Conservation (phyloP, 257 asterid genomes). For the Solanum okadae region DNA sequence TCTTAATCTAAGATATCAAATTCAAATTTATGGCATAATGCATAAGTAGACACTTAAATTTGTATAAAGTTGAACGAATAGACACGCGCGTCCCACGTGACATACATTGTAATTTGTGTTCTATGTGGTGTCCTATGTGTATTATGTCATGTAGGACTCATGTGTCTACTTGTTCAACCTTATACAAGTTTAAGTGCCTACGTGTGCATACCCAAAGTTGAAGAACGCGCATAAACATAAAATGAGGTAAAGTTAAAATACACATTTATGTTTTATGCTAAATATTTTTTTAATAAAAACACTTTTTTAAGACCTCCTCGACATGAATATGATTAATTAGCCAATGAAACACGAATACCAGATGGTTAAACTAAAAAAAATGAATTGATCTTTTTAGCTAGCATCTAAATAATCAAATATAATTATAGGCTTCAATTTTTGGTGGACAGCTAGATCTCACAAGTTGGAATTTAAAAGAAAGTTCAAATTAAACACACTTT, state of each 20-base stretch:
- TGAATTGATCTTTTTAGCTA: neutral
- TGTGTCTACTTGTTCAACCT: neutral
- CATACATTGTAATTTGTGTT: no score
- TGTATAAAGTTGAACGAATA: no score
- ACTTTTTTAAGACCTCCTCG: neutral
- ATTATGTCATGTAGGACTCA: no score
- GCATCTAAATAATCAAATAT: neutral
- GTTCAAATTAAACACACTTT: neutral
- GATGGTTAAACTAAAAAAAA: neutral
- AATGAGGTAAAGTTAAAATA: neutral
- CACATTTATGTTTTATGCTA: no score
- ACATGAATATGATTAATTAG: neutral
- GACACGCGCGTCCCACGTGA: no score
- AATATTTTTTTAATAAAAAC: no score
- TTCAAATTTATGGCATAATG: neutral
- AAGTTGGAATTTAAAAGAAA: neutral
- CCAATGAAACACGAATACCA: neutral
- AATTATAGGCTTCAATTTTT: neutral
- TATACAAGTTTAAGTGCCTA: no score
- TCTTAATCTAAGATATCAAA: neutral
- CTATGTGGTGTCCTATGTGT: no score
- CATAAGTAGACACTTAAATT: no score
- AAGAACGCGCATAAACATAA: accelerated
- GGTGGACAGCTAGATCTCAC: neutral
- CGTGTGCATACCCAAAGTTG: no score